Evolutionary conservation across 345 rosid species (phyloP).

Genomic region (Kandelia obovata): DNA sequence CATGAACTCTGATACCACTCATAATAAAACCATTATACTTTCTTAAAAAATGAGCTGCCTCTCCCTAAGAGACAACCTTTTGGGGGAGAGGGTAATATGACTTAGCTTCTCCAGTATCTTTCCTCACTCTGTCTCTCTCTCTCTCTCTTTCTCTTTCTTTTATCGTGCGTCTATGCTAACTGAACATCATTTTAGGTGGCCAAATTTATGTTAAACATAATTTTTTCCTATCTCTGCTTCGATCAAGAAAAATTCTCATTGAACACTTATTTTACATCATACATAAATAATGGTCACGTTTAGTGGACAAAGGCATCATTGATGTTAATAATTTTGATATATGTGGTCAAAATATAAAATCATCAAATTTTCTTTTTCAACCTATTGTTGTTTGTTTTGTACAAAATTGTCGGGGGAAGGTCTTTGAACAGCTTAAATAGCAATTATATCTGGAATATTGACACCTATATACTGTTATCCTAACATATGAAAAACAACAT

Average conservation of each 20-base stretch:
- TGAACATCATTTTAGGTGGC: not conserved
- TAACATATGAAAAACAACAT: too few relatives aligned
- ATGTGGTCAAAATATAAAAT: not conserved
- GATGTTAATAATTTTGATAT: not conserved
- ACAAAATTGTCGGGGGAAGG: not conserved
- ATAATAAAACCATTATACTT: too few relatives aligned
- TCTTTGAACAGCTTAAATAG: too few relatives aligned
- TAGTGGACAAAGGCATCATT: not conserved
- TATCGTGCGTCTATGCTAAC: not conserved
- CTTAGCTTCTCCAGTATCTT: slow-evolving; percentile 62
- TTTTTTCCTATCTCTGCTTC: not conserved
- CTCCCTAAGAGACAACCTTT: too few relatives aligned
- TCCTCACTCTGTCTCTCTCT: not conserved
- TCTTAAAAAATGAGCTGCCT: too few relatives aligned
- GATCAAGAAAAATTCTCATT: not conserved
- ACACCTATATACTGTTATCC: too few relatives aligned
- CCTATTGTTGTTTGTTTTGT: not conserved
- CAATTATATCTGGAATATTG: too few relatives aligned
- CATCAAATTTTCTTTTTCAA: slow-evolving; percentile 1
- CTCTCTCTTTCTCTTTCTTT: not conserved
- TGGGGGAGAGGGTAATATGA: not conserved
- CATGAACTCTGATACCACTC: too few relatives aligned
- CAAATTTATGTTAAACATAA: not conserved
- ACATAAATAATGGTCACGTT: not conserved
- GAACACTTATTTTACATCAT: not conserved